Conservation (phyloP, 257 asterid species). For the Lantana camara region DNA sequence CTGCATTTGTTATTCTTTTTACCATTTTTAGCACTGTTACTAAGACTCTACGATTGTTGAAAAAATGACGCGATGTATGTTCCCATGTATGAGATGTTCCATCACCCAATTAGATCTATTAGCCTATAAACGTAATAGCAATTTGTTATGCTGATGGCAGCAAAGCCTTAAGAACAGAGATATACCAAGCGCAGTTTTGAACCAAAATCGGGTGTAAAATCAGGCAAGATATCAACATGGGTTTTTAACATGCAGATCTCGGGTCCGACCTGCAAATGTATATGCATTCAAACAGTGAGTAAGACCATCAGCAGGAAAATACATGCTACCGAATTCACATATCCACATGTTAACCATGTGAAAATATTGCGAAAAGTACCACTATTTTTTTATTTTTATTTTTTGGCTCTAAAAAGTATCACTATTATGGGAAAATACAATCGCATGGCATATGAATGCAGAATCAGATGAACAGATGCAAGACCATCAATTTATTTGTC, state of each 20-base stretch:
- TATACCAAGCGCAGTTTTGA: conserved; percentile 83
- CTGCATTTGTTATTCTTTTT: too few relatives aligned
- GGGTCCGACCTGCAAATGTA: conserved; percentile 84
- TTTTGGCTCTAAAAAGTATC: too few relatives aligned
- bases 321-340: conserved; percentile 10
- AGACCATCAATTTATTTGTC: conserved; percentile 8
- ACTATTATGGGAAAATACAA: neutral
- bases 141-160: conserved; percentile 14
- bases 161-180: conserved; percentile 33
- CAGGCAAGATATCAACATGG: conserved; percentile 95
- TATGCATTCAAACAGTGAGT: conserved; percentile 22
- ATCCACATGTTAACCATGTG: neutral
- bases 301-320: conserved; percentile 21
- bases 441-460: neutral
- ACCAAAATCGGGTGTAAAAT: conserved; percentile 90
- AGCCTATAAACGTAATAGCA: conserved; percentile 9
- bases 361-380: neutral
- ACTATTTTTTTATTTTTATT: too few relatives aligned
- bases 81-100: neutral
- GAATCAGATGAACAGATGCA: neutral
- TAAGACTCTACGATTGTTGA: too few relatives aligned
- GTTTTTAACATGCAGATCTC: conserved; percentile 98
- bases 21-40: too few relatives aligned
- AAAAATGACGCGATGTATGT: neutral
- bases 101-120: conserved; percentile 11